Base-by-base conservation (phyloP, 768 basidiomycete genomes). In the Tulasnella sp. region DNA sequence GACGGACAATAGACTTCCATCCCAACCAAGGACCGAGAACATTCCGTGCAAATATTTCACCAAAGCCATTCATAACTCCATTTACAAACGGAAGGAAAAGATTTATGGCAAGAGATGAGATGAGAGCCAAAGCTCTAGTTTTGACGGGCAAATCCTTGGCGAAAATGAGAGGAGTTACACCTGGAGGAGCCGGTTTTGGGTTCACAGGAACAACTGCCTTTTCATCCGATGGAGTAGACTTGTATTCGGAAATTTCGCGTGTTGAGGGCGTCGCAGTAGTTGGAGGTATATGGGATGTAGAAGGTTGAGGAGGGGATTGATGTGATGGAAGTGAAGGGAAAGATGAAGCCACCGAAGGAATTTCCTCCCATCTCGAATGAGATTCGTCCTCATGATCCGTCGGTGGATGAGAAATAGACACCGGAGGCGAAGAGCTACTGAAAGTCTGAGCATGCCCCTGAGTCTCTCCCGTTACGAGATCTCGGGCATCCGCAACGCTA, bases 31-130 rank as follows among this genome's bases (percentile, higher is more conserved):
- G 61, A 34, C 58, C 62, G 41, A 67, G 45, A 42, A 65, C 56
- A 46, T 63, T 63, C 53, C 64, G 58, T 1, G 67, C 89, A 62
- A 91, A 89, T 44, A 93, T 83, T 65, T 93, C 90, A 34, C 89
- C 89, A 61, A 92, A 91, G n/a, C 89, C 89, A 45, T 91, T 77
- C 89, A 93, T 93, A 53, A 93, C 84, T 16, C 89, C 90, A 57
- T 92, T 93, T 7, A 93, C 74, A 64, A 93, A 93, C 0, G 89
- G 89, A 33, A 93, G 71, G 0, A 84, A 62, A 55, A 93, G 63
- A 63, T 93, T 92, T 62, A 93, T 84, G 24, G 83, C 82, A 56
- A 90, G 63, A 20, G 83, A 78, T 13, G 84, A 79, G 48, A 81
- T 64, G 45, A 86, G 63, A 7, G 87, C 83, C 34, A 73, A 76